Base-by-base conservation (phyloP, 2,329 filamentous ascomycete species). In the Hysterium pulicare region DNA sequence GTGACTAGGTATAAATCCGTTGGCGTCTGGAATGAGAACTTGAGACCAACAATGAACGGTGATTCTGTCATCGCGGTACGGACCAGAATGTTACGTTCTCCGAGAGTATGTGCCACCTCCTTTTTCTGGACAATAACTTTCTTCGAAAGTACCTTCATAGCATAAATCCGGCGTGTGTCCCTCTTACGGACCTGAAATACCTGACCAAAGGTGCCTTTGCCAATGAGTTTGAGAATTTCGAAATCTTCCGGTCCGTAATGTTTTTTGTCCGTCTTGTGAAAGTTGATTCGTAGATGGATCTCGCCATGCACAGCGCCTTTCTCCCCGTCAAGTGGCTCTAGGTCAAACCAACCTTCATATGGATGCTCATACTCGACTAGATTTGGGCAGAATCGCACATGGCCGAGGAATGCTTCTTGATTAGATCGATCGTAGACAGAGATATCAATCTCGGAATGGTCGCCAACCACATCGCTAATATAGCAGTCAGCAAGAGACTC, bases 121-220 rank as follows among this genome's bases (percentile, higher is more conserved):
- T 98, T 98, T 80, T 98, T 98, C 71, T 98, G 93, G 20, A 98
- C 93, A 59, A 98, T 98, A 40, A 98, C 93, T 76, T 98, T 98
- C 77, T 98, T 98, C 38, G 93, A 96, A 23, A 98, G 75, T 2
- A 98, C 91, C 70, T 98, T 98, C 93, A 98, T 98, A 48, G 93
- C 93, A 61, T 98, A 98, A 47, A 98, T 96, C 33, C 93, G 84
- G 58, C 84, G 83, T 0, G 91, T 96, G 65, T 98, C 93, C 74
- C 88, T 93, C 79, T 98, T 98, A 57, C 89, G 85, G 5, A 98
- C 93, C 66, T 98, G 93, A 65, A 97, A 98, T 2, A 98, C 93
- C 67, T 98, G 93, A 1, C 93, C 93, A 64, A 98, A 98, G 0
- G 93, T 98, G 41, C 93, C 93, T 70, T 97, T 97, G 49, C 93